phyloP scores from a whole-genome alignment of 2,329 filamentous ascomycete species.

The Orbilia javanica region DNA sequence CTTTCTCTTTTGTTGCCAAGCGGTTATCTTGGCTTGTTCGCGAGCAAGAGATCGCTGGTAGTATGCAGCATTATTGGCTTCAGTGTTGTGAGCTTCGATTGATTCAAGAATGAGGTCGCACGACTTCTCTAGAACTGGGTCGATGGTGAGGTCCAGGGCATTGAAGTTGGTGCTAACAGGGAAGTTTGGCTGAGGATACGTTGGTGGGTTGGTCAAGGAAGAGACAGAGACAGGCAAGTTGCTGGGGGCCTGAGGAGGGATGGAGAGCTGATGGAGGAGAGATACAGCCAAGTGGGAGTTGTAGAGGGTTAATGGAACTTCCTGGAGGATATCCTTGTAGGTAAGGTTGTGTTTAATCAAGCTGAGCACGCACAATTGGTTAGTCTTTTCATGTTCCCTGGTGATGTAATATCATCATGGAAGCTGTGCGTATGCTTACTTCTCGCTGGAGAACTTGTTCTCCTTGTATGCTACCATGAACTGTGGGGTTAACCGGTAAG shows the following conservation, averaged over 20 bases:
- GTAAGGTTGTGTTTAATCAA: constrained; percentile 93
- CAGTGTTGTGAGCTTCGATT: constrained; percentile 97
- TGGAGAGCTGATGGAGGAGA: constrained; percentile 89
- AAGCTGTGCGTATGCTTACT: constrained; percentile 71
- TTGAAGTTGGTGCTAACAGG: constrained; percentile 90
- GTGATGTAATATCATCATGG: not conserved
- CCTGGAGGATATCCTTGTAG: constrained; percentile 92
- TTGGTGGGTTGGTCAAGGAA: constrained; percentile 48
- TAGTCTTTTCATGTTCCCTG: constrained; percentile 60
- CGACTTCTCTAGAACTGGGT: constrained; percentile 98
- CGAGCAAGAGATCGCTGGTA: constrained; percentile 93
- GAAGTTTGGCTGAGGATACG: constrained; percentile 69
- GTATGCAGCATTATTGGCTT: constrained; percentile 99
- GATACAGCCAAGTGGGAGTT: constrained; percentile 97
- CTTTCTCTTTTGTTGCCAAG: constrained; percentile 97
- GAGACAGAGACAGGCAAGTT: constrained; percentile 63
- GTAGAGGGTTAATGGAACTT: constrained; percentile 89
- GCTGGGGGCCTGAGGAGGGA: constrained; percentile 81
- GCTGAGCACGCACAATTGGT: constrained; percentile 68
- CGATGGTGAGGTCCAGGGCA: constrained; percentile 89
- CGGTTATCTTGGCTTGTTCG: constrained; percentile 95
- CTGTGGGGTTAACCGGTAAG: constrained; percentile 86
- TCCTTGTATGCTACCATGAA: constrained; percentile 97
- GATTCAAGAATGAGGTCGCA: constrained; percentile 95
- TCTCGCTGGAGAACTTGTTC: constrained; percentile 93